Base-by-base conservation (phyloP, 2,329 filamentous ascomycete genomes). In the Trichophyton simii region DNA sequence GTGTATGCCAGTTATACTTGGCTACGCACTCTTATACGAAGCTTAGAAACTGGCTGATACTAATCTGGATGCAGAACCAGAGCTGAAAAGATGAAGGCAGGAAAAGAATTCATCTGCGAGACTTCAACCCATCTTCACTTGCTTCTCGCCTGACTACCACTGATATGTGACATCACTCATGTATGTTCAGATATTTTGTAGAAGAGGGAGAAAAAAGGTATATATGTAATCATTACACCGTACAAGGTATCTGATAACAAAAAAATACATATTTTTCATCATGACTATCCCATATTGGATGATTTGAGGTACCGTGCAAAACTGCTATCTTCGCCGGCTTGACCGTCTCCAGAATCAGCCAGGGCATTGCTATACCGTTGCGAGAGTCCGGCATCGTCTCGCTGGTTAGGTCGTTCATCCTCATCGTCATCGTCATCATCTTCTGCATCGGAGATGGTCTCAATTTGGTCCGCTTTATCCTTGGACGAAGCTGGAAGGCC, bases 361-460 rank as follows among this genome's bases (percentile, higher is more conserved):
- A 95, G 78, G 0, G 91, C 89, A 50, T 88, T 82, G 70, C 88
- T 82, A 71, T 96, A 97, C 65, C 90, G 80, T 58, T 83, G 78
- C 69, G 88, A 84, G 55, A 96, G 78, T 1, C 88, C 85, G 64
- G 86, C 82, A 64, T 83, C 80, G 65, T 84, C 80, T 9, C 61
- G 58, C 7, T 46, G 25, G 28, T 48, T 48, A 38, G 61, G 34
- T 7, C 82, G 80, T 28, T 83, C 81, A 42, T 58, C 85, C 82
- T 18, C 81, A 78, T 79, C 77, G 55, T 77, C 75, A 57, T 75
- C 63, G 42, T 79, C 79, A 8, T 79, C 77, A 54, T 81, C 79
- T 63, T 81, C 79, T 4, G 72, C 72, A 48, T 83, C 81, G 54
- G 75, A 78, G 54, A 77, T 71, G 31, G 76, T 77, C 64, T 80